Percentiles rank a stretch among this genome's conserved stretches.
Evolutionary conservation across 192 early-diverging fungal genomes (phyloP).

Genomic region (Umbelopsis sp.): DNA sequence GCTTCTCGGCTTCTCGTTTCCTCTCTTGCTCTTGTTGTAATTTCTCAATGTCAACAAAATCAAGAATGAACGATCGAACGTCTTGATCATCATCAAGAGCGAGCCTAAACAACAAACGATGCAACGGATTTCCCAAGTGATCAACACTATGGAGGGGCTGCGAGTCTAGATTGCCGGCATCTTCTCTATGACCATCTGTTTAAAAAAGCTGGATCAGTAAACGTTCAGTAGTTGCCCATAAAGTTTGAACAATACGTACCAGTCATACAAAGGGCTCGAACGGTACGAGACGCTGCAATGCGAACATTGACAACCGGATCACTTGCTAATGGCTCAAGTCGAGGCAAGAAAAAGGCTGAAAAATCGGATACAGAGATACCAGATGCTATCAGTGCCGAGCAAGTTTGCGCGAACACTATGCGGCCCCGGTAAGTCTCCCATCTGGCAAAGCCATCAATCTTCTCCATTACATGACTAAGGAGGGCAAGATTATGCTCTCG

Average conservation of each 20-base stretch:
- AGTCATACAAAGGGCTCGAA: constrained; percentile 24
- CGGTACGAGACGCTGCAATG: constrained; percentile 65
- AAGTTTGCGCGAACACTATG: constrained; percentile 72
- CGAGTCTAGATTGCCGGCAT: constrained; percentile 6
- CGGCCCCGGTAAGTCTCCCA: constrained; percentile 54
- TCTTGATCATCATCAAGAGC: constrained; percentile 34
- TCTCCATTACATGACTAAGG: constrained; percentile 37
- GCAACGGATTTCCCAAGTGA: constrained; percentile 24
- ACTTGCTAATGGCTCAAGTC: constrained; percentile 57
- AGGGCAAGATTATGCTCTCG: constrained; percentile 27
- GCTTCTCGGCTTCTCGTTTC: neutral
- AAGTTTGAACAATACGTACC: constrained; percentile 3
- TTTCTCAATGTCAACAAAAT: constrained; percentile 24
- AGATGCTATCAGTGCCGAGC: constrained; percentile 61
- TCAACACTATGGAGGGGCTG: constrained; percentile 21
- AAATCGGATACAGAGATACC: constrained; percentile 64
- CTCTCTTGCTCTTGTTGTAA: constrained; percentile 15
- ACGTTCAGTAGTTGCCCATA: neutral
- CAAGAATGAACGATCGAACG: constrained; percentile 32
- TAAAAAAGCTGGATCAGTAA: neutral
- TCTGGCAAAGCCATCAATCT: constrained; percentile 42
- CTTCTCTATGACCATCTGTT: constrained; percentile 11
- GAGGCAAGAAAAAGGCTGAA: constrained; percentile 66
- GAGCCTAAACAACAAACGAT: constrained; percentile 28
- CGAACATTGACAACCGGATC: constrained; percentile 77